Evolutionary conservation across 2,329 filamentous ascomycete species (phyloP), one percentile per base, ranked within the genome.

Genomic region (Bimuria novae-zelandiae): DNA sequence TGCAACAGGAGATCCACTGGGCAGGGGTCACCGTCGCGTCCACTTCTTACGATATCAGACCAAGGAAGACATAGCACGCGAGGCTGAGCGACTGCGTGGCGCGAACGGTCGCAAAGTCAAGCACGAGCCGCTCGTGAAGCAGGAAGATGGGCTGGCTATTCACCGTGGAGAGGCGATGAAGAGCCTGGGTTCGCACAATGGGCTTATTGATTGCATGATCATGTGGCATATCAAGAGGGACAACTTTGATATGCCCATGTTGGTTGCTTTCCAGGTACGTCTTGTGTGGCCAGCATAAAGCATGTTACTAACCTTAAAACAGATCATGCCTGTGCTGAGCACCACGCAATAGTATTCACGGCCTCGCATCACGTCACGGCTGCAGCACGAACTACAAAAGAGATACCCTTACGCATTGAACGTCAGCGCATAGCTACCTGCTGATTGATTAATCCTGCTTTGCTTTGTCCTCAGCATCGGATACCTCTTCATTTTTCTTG

Each of bases 211-310:
- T 71, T 97, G 92, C 78, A 92, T 89, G 66, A 96, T 95, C 76
- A 96, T 90, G 78, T 97, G 93, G 92, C 93, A 90, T 59, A 92
- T 97, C 57, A 96, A 96, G 78, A 83, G 93, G 59, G 94, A 99
- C 74, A 90, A 94, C 35, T 97, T 97, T 77, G 93, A 97, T 77
- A 96, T 97, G 75, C 94, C 94, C 19, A 96, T 97, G 91, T 82
- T 97, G 78, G 95, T 97, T 74, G 90, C 97, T 69, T 93, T 97
- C 80, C 97, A 97, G 78, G 94, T 97, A 75, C 88, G 92, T 47
- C 92, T 37, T 16, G 27, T 33, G 37, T 46, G 19, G 17, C 4
- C 27, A 33, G 21, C 43, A 29, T 45, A 3, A n/a, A 21, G 42
- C 22, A 39, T 17, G 7, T 54, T 8, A 41, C 56, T 65, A 50